These are phyloP conservation scores for Cucurbita moschata DNA, from an alignment of 306 rosid genomes.

Conservation along the genomic window DNA sequence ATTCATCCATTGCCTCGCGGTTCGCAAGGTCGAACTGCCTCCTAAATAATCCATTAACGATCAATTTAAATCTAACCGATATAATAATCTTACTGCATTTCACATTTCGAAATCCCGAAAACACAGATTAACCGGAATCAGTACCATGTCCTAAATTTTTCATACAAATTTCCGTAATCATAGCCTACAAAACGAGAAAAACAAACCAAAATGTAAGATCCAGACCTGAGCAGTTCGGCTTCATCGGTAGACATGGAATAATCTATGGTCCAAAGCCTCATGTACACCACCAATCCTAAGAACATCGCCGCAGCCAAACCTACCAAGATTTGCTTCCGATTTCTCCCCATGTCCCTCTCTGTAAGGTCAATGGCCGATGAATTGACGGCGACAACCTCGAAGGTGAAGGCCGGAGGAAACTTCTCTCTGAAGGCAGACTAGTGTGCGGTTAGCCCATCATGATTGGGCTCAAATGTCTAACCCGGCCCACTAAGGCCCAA, in stretches of 20 bases:
- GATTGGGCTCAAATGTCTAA: background rate
- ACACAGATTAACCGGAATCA: background rate
- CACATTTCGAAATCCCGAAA: background rate
- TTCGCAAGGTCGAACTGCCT: slow-evolving; percentile 64
- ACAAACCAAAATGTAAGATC: background rate
- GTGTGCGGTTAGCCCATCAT: background rate
- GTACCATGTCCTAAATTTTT: background rate
- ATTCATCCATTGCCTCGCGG: slow-evolving; percentile 78
- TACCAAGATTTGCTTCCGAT: slow-evolving; percentile 17
- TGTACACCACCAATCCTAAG: slow-evolving; percentile 50
- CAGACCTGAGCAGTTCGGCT: slow-evolving; percentile 46
- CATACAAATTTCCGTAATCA: background rate
- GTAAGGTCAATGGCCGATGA: background rate
- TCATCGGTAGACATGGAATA: slow-evolving; percentile 42
- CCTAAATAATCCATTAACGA: slow-evolving; percentile 18
- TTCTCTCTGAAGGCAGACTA: background rate
- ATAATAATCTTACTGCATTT: background rate
- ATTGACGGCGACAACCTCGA: background rate
- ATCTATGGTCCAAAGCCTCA: slow-evolving; percentile 59
- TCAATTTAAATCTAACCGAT: background rate
- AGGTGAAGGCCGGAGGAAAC: background rate
- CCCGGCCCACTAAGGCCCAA: background rate
- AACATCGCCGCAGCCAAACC: slow-evolving; percentile 41
- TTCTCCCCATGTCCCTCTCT: slow-evolving; percentile 11
- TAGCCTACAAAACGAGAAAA: background rate